Percentiles rank a stretch among this genome's conserved stretches.
Evolutionary conservation across 176 grass and related monocot species (phyloP).

Genomic region (Echinochloa phyllopogon): DNA sequence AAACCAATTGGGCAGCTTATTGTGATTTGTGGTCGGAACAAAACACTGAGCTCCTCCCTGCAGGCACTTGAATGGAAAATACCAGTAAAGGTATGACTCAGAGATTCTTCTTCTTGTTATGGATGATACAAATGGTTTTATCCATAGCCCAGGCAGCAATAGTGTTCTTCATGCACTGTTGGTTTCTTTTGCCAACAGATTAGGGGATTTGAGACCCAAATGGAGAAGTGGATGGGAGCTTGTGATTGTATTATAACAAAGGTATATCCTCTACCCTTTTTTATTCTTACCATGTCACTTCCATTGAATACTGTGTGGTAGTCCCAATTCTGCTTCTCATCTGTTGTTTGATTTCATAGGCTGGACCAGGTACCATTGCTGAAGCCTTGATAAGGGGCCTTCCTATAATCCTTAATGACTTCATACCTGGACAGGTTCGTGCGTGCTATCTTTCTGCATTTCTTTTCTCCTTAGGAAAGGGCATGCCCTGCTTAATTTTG

Average conservation of each 20-base stretch:
- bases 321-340: slow-evolving; percentile 8
- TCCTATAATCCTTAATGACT: slow-evolving; percentile 98
- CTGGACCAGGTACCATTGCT: slow-evolving; percentile 96
- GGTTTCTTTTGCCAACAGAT: slow-evolving; percentile 55
- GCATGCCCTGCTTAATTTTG: neutral
- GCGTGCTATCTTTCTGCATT: neutral
- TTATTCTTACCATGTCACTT: slow-evolving; percentile 19
- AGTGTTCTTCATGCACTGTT: neutral
- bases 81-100: slow-evolving; percentile 80
- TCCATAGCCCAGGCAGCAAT: neutral
- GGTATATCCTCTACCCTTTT: slow-evolving; percentile 46
- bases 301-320: neutral
- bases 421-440: slow-evolving; percentile 98
- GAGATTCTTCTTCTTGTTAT: neutral
- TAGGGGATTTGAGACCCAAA: slow-evolving; percentile 96
- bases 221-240: slow-evolving; percentile 99
- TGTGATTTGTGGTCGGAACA: slow-evolving; percentile 94
- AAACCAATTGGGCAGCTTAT: slow-evolving; percentile 94
- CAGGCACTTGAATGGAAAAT: slow-evolving; percentile 84
- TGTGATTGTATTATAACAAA: slow-evolving; percentile 99
- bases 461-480: neutral
- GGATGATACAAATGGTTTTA: neutral
- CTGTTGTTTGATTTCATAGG: slow-evolving; percentile 56
- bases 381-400: slow-evolving; percentile 99
- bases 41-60: slow-evolving; percentile 76